Evolutionary conservation across 2,329 filamentous ascomycete species (phyloP), one percentile per base, ranked within the genome.

Genomic region (Paramyrothecium roridum): DNA sequence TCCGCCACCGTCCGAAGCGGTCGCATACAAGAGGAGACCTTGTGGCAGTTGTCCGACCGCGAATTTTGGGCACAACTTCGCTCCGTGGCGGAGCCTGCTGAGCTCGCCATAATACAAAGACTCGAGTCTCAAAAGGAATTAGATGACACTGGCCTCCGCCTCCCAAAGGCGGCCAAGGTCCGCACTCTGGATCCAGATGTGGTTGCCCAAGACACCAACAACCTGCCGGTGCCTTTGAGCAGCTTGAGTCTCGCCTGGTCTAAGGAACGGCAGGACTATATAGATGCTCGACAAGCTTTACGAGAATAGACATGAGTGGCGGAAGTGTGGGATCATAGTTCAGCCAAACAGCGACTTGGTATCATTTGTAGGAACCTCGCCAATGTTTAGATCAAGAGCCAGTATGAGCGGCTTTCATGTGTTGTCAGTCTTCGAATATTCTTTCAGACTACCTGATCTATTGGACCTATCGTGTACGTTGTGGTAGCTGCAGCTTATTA

Each of bases 1-100:
- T 59, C 64, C 2, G 60, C 66, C 3, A 26, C 66, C 4, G 58
- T 70, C 11, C 13, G 20, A 4, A 43, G 30, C 16, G 50, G 37
- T 8, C 19, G 22, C 19, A 48, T 48, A n/a, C 19, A 21, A 8
- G 46, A 48, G 46, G 19, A 21, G 46, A 19, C 7, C 12, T 19
- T 48, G 19, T 48, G 46, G 46, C 8, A 21, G 19, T 13, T 48
- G 46, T 48, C 46, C 16, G 46, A 48, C 22, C 17, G 46, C 3
- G 46, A 48, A 20, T 48, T 48, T 19, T 48, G 46, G 46, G 19
- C 8, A 19, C 6, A 13, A 4, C 46, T 48, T 21, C 46, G 22
- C 46, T 16, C 19, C 20, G 46, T 23, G 8, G 46, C 46, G 12
- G 46, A 48, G 6, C 19, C 46, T 23, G 19, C 19, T 8, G 46